Conservation (phyloP, 441 rosid species). For the Gossypium schwendimanii region DNA sequence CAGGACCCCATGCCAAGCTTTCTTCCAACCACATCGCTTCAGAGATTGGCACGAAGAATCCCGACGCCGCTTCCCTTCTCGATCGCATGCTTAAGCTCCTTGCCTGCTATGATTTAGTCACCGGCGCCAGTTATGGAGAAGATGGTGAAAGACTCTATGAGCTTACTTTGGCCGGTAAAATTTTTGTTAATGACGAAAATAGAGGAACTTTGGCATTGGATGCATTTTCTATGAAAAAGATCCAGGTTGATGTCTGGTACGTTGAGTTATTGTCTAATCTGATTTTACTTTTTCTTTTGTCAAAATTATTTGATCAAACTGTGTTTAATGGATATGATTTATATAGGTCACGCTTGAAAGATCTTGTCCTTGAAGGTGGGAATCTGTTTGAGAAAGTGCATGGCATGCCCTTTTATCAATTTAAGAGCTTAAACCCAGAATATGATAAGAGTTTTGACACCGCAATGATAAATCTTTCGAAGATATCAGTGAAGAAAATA, state of each 20-base stretch:
- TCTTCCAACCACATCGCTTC: neutral
- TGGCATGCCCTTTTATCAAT: neutral
- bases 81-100: neutral
- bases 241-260: neutral
- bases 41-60: neutral
- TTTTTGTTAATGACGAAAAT: neutral
- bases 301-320: too few relatives aligned
- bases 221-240: neutral
- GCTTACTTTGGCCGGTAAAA: neutral
- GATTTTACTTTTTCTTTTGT: too few relatives aligned
- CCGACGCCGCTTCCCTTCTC: neutral
- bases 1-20: neutral
- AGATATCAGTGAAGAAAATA: neutral
- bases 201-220: too few relatives aligned
- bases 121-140: neutral
- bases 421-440: neutral
- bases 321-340: too few relatives aligned
- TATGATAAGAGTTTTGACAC: neutral
- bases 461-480: neutral
- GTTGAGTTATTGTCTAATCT: neutral
- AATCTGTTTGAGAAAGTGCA: neutral
- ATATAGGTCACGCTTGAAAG: neutral
- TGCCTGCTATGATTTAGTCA: neutral
- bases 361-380: neutral
- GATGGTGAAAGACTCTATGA: neutral